phyloP scores from a whole-genome alignment of 495 filamentous ascomycete genomes.

The Penicillium cinerascens region DNA sequence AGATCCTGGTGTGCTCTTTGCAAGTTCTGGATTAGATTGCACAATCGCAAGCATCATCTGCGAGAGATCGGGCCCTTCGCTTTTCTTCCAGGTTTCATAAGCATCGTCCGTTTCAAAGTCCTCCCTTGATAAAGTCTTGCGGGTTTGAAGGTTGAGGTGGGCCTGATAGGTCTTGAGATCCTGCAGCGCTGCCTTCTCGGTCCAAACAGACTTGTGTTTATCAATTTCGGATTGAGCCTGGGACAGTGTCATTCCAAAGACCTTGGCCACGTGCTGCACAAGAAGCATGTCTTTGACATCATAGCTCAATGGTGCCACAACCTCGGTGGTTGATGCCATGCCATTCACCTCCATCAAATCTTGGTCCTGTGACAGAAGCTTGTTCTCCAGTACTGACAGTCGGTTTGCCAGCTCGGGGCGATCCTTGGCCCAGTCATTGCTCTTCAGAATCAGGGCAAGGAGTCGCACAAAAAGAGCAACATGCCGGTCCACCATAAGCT shows the following conservation, averaged over 20 bases:
- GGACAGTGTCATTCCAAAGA: constrained; percentile 73
- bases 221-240: constrained; percentile 85
- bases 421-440: constrained; percentile 75
- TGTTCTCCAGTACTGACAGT: constrained; percentile 80
- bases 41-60: constrained; percentile 91
- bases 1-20: constrained; percentile 57
- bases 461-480: constrained; percentile 93
- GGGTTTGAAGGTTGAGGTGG: constrained; percentile 74
- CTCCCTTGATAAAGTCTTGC: constrained; percentile 69
- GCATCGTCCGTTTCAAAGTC: constrained; percentile 92
- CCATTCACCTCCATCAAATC: constrained; percentile 64
- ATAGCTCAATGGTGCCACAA: constrained; percentile 75
- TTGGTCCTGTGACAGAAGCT: constrained; percentile 92
- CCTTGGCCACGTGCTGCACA: constrained; percentile 77
- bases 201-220: constrained; percentile 75
- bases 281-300: constrained; percentile 96
- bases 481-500: constrained; percentile 87
- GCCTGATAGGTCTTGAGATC: constrained; percentile 93
- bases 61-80: constrained; percentile 75
- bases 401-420: constrained; percentile 76
- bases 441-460: constrained; percentile 72
- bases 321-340: constrained; percentile 63
- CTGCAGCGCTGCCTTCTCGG: constrained; percentile 81
- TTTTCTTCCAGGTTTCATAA: constrained; percentile 85
- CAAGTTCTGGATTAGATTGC: constrained; percentile 80